A percentile compares a stretch with the other conserved stretches of the same genome.
Conservation (phyloP, 2,329 filamentous ascomycete genomes). For the Monosporascus cannonballus region DNA sequence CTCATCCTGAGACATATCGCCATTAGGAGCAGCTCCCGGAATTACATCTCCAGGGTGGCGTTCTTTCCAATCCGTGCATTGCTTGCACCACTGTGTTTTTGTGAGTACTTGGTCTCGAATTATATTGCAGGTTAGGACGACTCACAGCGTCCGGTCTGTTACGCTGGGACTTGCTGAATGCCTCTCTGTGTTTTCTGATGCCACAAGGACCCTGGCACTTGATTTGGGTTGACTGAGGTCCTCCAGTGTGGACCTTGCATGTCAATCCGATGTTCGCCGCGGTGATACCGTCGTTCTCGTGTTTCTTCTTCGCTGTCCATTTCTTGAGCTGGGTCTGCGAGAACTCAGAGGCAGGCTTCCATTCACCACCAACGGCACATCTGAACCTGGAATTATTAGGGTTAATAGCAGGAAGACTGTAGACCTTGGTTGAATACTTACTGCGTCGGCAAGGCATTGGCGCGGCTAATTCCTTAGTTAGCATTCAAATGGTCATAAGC, state of each 20-base stretch:
- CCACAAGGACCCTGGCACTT: conserved; percentile 29
- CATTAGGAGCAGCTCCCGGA: conserved; percentile 17
- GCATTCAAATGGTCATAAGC: not conserved
- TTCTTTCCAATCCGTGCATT: conserved; percentile 27
- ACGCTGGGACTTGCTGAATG: conserved; percentile 30
- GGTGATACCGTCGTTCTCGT: conserved; percentile 7
- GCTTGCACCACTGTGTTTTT: conserved; percentile 26
- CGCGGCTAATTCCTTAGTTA: conserved; percentile 3
- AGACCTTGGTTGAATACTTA: conserved; percentile 8
- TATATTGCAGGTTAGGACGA: not conserved
- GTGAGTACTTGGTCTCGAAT: conserved; percentile 1
- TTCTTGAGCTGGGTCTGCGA: conserved; percentile 24
- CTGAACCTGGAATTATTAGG: conserved; percentile 18
- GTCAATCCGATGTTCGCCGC: conserved; percentile 18
- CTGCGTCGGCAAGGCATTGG: conserved; percentile 8
- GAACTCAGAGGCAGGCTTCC: conserved; percentile 20
- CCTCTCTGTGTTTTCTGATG: conserved; percentile 13
- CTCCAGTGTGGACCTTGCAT: conserved; percentile 21
- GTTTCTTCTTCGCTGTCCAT: conserved; percentile 12
- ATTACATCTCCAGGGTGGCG: conserved; percentile 17
- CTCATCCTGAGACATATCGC: conserved; percentile 2
- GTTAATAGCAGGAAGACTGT: conserved; percentile 3
- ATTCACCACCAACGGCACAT: conserved; percentile 25
- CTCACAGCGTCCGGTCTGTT: conserved; percentile 23
- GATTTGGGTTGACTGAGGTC: conserved; percentile 8